These are phyloP conservation scores for Trypanosoma mega DNA, from an alignment of 208 protist species.

Conservation along the genomic window DNA sequence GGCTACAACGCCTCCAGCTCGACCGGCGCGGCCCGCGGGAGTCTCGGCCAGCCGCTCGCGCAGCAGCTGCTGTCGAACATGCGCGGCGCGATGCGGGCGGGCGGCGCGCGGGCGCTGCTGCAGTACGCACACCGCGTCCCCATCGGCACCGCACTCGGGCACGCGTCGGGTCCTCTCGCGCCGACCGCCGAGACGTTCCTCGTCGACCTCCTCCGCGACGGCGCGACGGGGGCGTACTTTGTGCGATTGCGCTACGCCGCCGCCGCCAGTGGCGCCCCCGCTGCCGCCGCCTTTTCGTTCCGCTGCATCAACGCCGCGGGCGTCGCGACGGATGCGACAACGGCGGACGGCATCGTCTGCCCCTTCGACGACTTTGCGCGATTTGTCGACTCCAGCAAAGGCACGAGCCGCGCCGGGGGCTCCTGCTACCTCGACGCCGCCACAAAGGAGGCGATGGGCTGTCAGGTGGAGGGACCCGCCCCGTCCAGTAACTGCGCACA, in stretches of 20 bases:
- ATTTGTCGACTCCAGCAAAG: constrained; percentile 17
- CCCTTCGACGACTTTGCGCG: constrained; percentile 28
- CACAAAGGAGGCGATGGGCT: not conserved
- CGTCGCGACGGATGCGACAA: constrained; percentile 6
- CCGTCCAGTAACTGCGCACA: constrained; percentile 9
- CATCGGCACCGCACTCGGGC: constrained; percentile 11
- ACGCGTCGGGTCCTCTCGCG: not conserved
- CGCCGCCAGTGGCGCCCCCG: not conserved
- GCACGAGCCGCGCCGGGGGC: constrained; percentile 1
- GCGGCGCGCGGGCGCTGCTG: not conserved
- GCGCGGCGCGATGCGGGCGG: constrained; percentile 16
- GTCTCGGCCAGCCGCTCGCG: constrained; percentile 18
- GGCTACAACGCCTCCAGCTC: not conserved
- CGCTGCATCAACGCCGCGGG: constrained; percentile 18
- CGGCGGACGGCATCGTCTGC: constrained; percentile 12
- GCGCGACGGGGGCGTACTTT: constrained; percentile 18
- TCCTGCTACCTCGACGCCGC: constrained; percentile 16
- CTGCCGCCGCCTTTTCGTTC: constrained; percentile 19
- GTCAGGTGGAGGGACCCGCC: constrained; percentile 6
- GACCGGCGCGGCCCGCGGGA: constrained; percentile 4
- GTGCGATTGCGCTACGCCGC: constrained; percentile 21
- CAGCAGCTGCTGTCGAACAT: constrained; percentile 21
- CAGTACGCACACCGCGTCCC: constrained; percentile 19
- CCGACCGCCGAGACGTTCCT: constrained; percentile 24
- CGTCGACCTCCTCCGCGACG: constrained; percentile 23